Evolutionary conservation across 163 green algal genomes (phyloP).

Genomic region (Coccomyxa subellipsoidea): DNA sequence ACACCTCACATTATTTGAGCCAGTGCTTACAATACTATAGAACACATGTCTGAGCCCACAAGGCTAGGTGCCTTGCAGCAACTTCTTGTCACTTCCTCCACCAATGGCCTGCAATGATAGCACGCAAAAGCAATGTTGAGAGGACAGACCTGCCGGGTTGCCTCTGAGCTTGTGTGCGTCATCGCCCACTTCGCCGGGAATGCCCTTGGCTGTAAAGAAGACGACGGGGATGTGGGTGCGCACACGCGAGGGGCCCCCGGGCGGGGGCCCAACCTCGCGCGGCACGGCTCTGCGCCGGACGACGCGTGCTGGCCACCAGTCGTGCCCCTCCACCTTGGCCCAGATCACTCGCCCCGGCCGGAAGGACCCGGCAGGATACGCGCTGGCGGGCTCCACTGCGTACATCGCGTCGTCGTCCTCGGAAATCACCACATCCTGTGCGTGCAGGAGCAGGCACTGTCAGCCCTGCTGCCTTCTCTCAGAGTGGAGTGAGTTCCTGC

Average conservation of each 20-base stretch:
- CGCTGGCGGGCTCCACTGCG: neutral
- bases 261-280: conserved; percentile 69
- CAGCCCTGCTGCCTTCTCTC: too few species aligned
- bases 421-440: neutral
- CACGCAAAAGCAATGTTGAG: too few species aligned
- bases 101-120: too few species aligned
- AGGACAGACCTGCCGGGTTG: neutral
- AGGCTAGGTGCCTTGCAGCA: too few species aligned
- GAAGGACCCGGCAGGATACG: conserved; percentile 34
- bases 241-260: conserved; percentile 54
- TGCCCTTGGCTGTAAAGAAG: conserved; percentile 84
- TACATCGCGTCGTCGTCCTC: conserved; percentile 25
- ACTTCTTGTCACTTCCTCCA: too few species aligned
- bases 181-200: conserved; percentile 77
- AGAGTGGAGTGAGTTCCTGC: too few species aligned
- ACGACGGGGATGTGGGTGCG: conserved; percentile 78
- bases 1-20: too few species aligned
- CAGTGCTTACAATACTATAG: too few species aligned
- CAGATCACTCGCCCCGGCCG: conserved; percentile 77
- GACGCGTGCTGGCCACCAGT: conserved; percentile 79
- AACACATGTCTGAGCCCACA: too few species aligned
- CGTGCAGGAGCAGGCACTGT: neutral
- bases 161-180: conserved; percentile 6
- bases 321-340: conserved; percentile 91
- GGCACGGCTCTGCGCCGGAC: conserved; percentile 65